These are phyloP conservation scores for Podila epicladia DNA, from an alignment of 192 early-diverging fungal species.

Conservation along the genomic window DNA sequence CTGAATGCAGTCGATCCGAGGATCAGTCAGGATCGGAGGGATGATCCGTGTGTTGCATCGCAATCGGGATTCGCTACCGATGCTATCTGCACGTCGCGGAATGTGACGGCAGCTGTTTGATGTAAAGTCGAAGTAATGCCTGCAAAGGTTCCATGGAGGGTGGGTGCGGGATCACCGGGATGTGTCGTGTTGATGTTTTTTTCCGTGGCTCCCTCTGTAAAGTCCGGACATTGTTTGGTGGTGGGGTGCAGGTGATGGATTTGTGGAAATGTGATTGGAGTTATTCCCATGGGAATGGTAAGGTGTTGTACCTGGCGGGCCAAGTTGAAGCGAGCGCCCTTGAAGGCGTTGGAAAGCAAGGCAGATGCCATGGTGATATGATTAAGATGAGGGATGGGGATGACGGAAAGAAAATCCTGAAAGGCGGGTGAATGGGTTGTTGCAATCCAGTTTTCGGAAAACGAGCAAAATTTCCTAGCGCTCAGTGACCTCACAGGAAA, in stretches of 20 bases:
- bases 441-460: not conserved
- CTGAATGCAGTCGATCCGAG: conserved; percentile 2
- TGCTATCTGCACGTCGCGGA: too few relatives aligned
- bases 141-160: too few relatives aligned
- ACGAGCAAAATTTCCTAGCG: not conserved
- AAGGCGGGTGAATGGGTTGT: conserved; percentile 3
- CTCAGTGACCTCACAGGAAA: not conserved
- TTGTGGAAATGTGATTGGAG: too few relatives aligned
- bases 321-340: conserved; percentile 45
- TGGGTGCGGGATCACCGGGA: too few relatives aligned
- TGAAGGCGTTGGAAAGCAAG: conserved; percentile 51
- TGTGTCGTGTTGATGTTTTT: too few relatives aligned
- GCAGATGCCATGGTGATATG: conserved; percentile 39
- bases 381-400: conserved; percentile 10
- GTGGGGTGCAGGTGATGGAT: too few relatives aligned
- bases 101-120: too few relatives aligned
- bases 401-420: not conserved
- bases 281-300: too few relatives aligned
- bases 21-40: not conserved
- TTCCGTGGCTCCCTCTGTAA: too few relatives aligned
- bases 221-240: too few relatives aligned
- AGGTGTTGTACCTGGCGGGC: conserved; percentile 45
- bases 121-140: too few relatives aligned
- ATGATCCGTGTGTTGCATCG: not conserved
- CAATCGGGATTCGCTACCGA: not conserved